Base-by-base conservation (phyloP, 1,284 basidiomycete species). In the Fomitopsis betulina region DNA sequence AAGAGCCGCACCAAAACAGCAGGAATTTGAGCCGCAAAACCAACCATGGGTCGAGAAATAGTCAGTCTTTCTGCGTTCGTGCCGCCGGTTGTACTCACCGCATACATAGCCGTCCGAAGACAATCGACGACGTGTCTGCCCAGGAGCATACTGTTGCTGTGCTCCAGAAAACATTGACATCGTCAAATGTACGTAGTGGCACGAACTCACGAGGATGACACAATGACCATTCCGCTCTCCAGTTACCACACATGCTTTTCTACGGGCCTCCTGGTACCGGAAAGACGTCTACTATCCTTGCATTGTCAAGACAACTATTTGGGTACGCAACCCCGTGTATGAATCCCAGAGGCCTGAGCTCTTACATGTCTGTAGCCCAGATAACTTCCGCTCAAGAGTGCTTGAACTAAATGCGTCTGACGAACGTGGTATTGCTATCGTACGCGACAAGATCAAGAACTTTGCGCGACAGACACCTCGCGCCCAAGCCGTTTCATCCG, bases 41-140 rank as follows among this genome's bases (percentile, higher is more conserved):
- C 93, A 97, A 70, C 96, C 96, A 61, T 98, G 96, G 96, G 94
- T 98, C 0, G 96, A 98, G 76, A 98, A 98, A 84, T 98, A 98
- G 94, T 94, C 4, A 53, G 53, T 53, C 30, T 43, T 8, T 12
- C 21, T 19, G 40, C 25, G 37, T n/a, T 12, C 43, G 23, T 23
- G 47, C 43, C 49, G 32, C 39, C 12, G 25, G 23, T 51, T 30
- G 43, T 45, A 55, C 55, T 57, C 47, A 58, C 49, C 61, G 40
- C 47, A 61, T 53, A 15, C 58, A 30, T 53, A 96, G 95, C 72
- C 93, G 97, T 58, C 96, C 97, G 55, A 94, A 95, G 75, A 98
- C 96, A 23, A 98, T 99, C 66, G 94, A 98, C 67, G 96, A 99
- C 73, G 88, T 99, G 54, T 93, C 96, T 25, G 93, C 96, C 0